phyloP scores from a whole-genome alignment of 208 protist genomes.

The Leptomonas seymouri region DNA sequence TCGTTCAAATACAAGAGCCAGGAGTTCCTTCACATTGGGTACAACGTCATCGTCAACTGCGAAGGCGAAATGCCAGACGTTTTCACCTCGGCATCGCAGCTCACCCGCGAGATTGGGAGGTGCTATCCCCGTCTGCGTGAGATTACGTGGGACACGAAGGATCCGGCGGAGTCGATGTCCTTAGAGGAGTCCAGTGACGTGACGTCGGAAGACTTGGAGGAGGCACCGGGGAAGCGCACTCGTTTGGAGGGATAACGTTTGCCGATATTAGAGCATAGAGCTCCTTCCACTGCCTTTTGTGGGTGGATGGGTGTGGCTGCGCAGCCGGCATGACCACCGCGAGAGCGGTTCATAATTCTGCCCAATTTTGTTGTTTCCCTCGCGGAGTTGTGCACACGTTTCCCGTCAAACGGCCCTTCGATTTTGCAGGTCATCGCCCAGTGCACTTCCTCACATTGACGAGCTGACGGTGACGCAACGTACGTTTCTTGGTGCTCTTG shows the following conservation, averaged over 20 bases:
- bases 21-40: conserved; percentile 83
- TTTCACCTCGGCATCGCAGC: conserved; percentile 54
- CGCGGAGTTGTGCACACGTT: too few relatives aligned
- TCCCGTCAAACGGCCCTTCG: too few relatives aligned
- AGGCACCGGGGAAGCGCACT: conserved; percentile 9
- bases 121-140: conserved; percentile 51
- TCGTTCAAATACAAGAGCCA: conserved; percentile 62
- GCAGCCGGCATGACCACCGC: too few relatives aligned
- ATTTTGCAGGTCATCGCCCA: too few relatives aligned
- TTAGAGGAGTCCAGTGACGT: neutral
- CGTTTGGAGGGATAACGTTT: conserved; percentile 2
- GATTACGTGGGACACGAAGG: conserved; percentile 38
- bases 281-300: neutral
- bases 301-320: neutral
- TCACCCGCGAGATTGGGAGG: conserved; percentile 54
- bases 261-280: neutral
- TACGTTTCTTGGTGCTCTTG: too few relatives aligned
- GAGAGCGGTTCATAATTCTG: too few relatives aligned
- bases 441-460: too few relatives aligned
- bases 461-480: too few relatives aligned
- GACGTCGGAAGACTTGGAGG: conserved; percentile 2
- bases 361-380: too few relatives aligned
- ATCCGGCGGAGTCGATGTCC: neutral
- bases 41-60: conserved; percentile 66
- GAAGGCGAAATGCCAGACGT: conserved; percentile 76